Conservation (phyloP, 768 basidiomycete genomes). For the Hemileccinum impolitum region DNA sequence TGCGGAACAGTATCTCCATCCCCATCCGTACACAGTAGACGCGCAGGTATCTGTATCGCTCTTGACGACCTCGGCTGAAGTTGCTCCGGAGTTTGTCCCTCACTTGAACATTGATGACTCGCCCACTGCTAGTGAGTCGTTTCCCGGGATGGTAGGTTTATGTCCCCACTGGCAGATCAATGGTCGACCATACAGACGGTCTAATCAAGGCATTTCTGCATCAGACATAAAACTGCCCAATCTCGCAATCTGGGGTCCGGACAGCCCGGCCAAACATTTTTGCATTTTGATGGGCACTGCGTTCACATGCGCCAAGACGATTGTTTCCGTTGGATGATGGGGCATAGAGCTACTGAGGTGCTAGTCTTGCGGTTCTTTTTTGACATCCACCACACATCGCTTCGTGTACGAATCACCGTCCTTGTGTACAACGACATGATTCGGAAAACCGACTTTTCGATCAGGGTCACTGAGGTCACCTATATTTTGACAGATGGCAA, state of each 20-base stretch:
- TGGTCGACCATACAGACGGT: constrained; percentile 1
- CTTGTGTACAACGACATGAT: constrained; percentile 48
- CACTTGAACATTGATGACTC: constrained; percentile 28
- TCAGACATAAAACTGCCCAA: neutral
- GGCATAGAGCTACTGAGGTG: constrained; percentile 34
- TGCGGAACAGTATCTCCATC: constrained; percentile 18
- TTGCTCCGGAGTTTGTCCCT: constrained; percentile 24
- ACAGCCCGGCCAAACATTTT: constrained; percentile 76
- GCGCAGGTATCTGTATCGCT: constrained; percentile 40
- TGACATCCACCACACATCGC: constrained; percentile 57
- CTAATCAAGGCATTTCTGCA: neutral
- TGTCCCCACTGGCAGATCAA: constrained; percentile 4
- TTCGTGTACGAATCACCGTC: constrained; percentile 65
- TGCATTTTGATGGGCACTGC: constrained; percentile 68
- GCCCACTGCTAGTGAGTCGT: constrained; percentile 7
- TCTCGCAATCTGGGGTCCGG: constrained; percentile 38
- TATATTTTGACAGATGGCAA: neutral
- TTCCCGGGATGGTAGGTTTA: neutral
- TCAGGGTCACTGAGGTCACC: constrained; percentile 69
- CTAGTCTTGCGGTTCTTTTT: constrained; percentile 46
- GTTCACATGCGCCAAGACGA: constrained; percentile 71
- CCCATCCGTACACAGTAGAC: constrained; percentile 38
- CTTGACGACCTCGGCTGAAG: constrained; percentile 31
- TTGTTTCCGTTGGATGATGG: constrained; percentile 62
- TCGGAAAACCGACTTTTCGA: constrained; percentile 68